These are phyloP conservation scores for Picea sitchensis DNA, from an alignment of 75 land plant genomes.

Conservation along the genomic window DNA sequence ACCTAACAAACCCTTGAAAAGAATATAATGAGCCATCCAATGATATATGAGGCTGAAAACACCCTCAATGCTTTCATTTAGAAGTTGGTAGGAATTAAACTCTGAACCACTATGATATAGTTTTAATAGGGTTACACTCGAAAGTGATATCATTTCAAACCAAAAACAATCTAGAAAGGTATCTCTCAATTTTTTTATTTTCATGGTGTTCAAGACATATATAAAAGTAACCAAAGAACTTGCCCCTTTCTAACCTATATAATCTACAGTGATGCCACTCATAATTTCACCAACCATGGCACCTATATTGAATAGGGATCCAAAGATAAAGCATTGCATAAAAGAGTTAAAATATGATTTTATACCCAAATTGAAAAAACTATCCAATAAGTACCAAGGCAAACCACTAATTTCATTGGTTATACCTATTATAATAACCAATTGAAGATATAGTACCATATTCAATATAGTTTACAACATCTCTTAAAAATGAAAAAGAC, in stretches of 20 bases:
- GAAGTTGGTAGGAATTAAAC: neutral
- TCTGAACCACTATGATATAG: neutral
- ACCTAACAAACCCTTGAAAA: too few relatives aligned
- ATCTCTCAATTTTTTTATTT: neutral
- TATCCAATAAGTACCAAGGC: neutral
- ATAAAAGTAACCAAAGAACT: conserved; percentile 2
- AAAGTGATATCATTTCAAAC: neutral
- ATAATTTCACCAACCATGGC: conserved; percentile 76
- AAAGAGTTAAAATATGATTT: too few relatives aligned
- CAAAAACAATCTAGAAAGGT: neutral
- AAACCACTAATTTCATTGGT: too few relatives aligned
- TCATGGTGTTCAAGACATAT: neutral
- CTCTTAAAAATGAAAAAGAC: conserved; percentile 33
- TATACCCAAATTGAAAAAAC: neutral
- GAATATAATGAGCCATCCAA: too few relatives aligned
- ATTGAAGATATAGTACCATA: too few relatives aligned
- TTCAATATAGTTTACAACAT: too few relatives aligned
- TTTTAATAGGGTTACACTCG: neutral
- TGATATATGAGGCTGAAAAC: too few relatives aligned
- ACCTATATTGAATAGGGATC: conserved; percentile 71
- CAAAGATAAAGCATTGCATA: conserved; percentile 67
- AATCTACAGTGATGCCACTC: conserved; percentile 64
- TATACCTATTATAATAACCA: too few relatives aligned
- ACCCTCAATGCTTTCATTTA: conserved; percentile 40
- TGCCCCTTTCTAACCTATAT: conserved; percentile 68